Conservation (phyloP, 768 basidiomycete genomes). For the Phanerochaete sordida region DNA sequence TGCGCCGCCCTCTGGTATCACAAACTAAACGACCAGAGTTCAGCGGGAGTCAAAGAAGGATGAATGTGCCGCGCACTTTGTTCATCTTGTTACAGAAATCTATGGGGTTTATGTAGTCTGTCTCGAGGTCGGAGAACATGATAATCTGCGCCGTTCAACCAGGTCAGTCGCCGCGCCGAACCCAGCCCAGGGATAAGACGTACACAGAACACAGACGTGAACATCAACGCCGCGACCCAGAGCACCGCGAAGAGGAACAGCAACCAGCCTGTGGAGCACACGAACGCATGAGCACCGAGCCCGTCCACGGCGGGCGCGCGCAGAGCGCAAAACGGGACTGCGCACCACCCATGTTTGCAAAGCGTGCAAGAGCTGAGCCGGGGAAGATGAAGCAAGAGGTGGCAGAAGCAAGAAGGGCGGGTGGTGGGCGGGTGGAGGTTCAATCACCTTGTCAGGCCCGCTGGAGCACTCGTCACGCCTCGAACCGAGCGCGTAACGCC, state of each 20-base stretch:
- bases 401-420: not conserved
- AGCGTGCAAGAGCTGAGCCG: not conserved
- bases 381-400: not conserved
- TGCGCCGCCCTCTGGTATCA: slow-evolving; percentile 91
- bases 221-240: slow-evolving; percentile 89
- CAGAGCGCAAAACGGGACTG: not conserved
- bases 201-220: slow-evolving; percentile 99
- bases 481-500: not conserved
- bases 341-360: slow-evolving; percentile 4
- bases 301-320: not conserved
- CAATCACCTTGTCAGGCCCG: not conserved
- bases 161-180: not conserved
- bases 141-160: slow-evolving; percentile 68
- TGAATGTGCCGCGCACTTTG: slow-evolving; percentile 54
- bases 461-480: not conserved
- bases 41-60: not conserved
- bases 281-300: not conserved
- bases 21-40: slow-evolving; percentile 57
- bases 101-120: slow-evolving; percentile 99
- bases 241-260: slow-evolving; percentile 91
- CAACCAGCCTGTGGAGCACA: slow-evolving; percentile 70
- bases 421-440: not conserved
- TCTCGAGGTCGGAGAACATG: slow-evolving; percentile 99
- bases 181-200: slow-evolving; percentile 31
- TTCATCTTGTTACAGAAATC: slow-evolving; percentile 99